Conservation (phyloP, 2,329 filamentous ascomycete species). For the Ascochyta koolunga region DNA sequence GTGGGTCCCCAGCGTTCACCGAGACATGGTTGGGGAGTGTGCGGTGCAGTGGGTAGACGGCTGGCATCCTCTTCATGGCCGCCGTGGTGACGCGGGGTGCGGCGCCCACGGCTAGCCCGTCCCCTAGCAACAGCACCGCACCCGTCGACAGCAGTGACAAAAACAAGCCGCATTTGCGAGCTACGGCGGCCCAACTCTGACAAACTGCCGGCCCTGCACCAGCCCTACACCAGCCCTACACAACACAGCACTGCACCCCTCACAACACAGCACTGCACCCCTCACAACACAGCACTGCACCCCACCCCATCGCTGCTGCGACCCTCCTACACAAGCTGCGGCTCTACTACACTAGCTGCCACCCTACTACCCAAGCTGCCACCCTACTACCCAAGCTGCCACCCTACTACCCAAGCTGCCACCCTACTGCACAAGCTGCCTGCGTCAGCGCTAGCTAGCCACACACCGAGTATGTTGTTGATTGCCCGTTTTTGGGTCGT, state of each 20-base stretch:
- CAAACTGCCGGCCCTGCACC: no score
- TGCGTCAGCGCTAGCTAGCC: no score
- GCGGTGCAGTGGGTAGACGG: not conserved
- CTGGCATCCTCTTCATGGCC: no score
- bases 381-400: not conserved
- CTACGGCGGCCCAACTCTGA: not conserved
- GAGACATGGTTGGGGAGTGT: conserved; percentile 1
- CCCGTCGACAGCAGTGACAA: conserved; percentile 12
- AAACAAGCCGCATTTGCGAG: conserved; percentile 10
- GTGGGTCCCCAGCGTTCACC: not conserved
- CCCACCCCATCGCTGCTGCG: not conserved
- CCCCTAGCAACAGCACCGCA: conserved; percentile 6
- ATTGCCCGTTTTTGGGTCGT: not conserved
- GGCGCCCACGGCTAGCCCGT: not conserved
- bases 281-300: not conserved
- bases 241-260: not conserved
- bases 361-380: no score
- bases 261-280: no score
- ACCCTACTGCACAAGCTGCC: no score
- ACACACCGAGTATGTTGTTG: conserved; percentile 2
- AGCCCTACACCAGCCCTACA: not conserved
- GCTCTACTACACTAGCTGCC: no score
- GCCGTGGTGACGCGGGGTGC: conserved; percentile 1
- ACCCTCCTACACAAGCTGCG: not conserved
- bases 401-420: not conserved